phyloP scores from a whole-genome alignment of 1,284 basidiomycete species.

The Exsudoporus floridanus region DNA sequence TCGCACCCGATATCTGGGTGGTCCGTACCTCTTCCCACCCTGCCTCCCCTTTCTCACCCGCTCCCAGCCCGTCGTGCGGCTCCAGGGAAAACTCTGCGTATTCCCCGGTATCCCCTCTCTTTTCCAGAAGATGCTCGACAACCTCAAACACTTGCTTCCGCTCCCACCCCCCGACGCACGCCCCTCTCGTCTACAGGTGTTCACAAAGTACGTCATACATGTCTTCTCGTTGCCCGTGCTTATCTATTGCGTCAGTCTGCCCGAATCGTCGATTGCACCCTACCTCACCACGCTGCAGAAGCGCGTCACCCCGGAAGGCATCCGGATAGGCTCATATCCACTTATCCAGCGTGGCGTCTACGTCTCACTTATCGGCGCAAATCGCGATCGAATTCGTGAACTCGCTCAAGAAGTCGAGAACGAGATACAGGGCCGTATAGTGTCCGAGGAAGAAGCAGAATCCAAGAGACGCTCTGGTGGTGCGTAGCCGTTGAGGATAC shows the following conservation, averaged over 20 bases:
- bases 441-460: constrained; percentile 59
- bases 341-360: constrained; percentile 62
- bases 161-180: constrained; percentile 70
- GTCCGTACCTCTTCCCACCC: constrained; percentile 35
- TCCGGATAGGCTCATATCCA: constrained; percentile 85
- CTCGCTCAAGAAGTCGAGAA: constrained; percentile 70
- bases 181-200: constrained; percentile 75
- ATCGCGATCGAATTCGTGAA: constrained; percentile 49
- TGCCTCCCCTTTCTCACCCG: not conserved
- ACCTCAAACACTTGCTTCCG: constrained; percentile 70
- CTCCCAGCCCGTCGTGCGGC: constrained; percentile 73
- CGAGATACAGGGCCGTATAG: constrained; percentile 55
- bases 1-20: constrained; percentile 80
- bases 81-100: constrained; percentile 82
- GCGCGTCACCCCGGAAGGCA: constrained; percentile 70
- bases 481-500: not conserved
- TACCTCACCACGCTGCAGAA: constrained; percentile 79
- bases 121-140: constrained; percentile 79
- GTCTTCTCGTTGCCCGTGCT: no score
- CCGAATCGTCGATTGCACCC: constrained; percentile 88
- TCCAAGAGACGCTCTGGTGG: constrained; percentile 26
- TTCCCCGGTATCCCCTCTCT: constrained; percentile 89
- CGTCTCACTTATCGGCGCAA: constrained; percentile 80
- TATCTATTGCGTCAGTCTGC: constrained; percentile 42
- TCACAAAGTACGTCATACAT: constrained; percentile 59